These are phyloP conservation scores for Lactarius quietus DNA, from an alignment of 768 basidiomycete genomes.

Conservation along the genomic window DNA sequence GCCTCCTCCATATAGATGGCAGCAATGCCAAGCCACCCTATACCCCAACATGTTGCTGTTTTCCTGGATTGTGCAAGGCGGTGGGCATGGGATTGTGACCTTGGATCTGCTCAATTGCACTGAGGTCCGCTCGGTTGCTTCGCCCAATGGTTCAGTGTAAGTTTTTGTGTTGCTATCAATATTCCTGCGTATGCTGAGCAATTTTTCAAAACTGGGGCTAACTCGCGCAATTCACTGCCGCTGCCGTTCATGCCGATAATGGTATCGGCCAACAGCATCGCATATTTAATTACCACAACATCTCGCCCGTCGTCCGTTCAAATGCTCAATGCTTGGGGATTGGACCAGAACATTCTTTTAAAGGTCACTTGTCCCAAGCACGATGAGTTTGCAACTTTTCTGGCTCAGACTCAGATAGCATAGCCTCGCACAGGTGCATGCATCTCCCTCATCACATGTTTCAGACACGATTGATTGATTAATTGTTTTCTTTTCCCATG, in stretches of 20 bases:
- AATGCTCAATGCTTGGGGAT: constrained; percentile 94
- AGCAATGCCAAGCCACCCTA: constrained; percentile 74
- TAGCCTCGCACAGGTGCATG: too few species aligned
- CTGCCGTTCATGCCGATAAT: constrained; percentile 75
- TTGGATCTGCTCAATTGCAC: constrained; percentile 84
- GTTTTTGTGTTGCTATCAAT: constrained; percentile 32
- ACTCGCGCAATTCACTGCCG: constrained; percentile 54
- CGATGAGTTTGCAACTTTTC: too few species aligned
- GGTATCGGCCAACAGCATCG: constrained; percentile 61
- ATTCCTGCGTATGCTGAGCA: background rate
- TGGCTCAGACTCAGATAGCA: too few species aligned
- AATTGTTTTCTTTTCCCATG: too few species aligned
- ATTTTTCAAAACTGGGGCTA: constrained; percentile 72
- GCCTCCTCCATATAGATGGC: constrained; percentile 71
- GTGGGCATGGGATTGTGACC: constrained; percentile 80
- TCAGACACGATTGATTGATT: too few species aligned
- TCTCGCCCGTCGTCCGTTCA: constrained; percentile 83
- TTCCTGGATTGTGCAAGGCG: constrained; percentile 82
- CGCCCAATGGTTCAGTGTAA: constrained; percentile 83
- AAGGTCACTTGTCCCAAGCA: too few species aligned
- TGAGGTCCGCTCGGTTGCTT: constrained; percentile 79
- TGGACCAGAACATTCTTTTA: too few species aligned
- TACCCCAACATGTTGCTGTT: constrained; percentile 83
- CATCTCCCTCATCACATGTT: too few species aligned
- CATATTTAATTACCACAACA: constrained; percentile 86